Percentiles rank a stretch among this genome's conserved stretches.
phyloP scores from a whole-genome alignment of 768 basidiomycete species.

The Gautieria morchelliformis region DNA sequence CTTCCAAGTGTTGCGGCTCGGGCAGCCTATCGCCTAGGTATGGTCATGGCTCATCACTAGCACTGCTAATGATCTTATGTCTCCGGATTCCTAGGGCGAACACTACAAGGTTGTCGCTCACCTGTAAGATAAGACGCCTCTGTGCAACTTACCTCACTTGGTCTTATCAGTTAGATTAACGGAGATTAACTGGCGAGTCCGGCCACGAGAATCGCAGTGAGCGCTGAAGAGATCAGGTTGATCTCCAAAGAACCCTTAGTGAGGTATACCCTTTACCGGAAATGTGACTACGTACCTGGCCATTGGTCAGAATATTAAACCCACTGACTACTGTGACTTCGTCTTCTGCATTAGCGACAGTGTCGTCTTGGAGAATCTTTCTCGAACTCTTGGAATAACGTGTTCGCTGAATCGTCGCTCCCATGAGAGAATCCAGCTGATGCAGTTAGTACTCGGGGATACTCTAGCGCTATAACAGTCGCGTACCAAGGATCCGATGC shows the following conservation, averaged over 20 bases:
- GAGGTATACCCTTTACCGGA: not conserved
- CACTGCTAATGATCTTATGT: too few species aligned
- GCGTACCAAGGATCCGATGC: slow-evolving; percentile 72
- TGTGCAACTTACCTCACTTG: too few species aligned
- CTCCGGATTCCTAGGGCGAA: too few species aligned
- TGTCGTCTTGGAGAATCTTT: slow-evolving; percentile 53
- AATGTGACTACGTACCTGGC: slow-evolving; percentile 43
- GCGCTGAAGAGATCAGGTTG: slow-evolving; percentile 35
- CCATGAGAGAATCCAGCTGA: slow-evolving; percentile 81
- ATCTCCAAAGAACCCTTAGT: slow-evolving; percentile 21
- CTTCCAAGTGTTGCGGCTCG: too few species aligned
- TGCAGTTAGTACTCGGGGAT: not conserved
- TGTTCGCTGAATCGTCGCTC: slow-evolving; percentile 79
- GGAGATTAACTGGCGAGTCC: slow-evolving; percentile 11
- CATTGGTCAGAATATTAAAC: slow-evolving; percentile 66
- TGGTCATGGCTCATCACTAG: too few species aligned
- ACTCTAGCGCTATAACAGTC: not conserved
- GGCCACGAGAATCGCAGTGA: slow-evolving; percentile 28
- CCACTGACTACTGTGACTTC: slow-evolving; percentile 55
- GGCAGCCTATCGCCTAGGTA: too few species aligned
- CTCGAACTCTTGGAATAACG: slow-evolving; percentile 56
- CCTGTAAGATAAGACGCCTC: too few species aligned
- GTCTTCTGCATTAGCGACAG: slow-evolving; percentile 25
- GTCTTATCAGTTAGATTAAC: too few species aligned
- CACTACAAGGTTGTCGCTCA: too few species aligned